Evolutionary conservation across 345 rosid species (phyloP).

Genomic region (Euphorbia pulcherrima): DNA sequence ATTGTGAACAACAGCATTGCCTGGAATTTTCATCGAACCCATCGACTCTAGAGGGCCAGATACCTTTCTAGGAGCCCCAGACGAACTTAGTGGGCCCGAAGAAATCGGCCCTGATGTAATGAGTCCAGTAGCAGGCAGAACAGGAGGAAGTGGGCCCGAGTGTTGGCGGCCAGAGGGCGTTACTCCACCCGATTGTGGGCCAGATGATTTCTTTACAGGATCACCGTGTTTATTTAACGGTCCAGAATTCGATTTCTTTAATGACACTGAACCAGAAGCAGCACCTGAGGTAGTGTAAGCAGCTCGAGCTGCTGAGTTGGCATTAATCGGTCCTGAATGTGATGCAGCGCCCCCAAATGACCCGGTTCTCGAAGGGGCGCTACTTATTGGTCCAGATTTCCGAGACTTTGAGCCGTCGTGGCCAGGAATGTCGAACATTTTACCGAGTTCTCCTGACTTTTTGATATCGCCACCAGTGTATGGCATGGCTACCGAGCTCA

Average conservation of each 20-base stretch:
- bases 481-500: constrained; percentile 89
- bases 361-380: constrained; percentile 78
- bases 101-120: constrained; percentile 91
- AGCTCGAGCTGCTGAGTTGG: constrained; percentile 71
- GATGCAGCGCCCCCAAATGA: constrained; percentile 79
- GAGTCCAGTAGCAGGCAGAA: constrained; percentile 87
- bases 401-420: constrained; percentile 63
- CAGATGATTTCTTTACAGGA: constrained; percentile 79
- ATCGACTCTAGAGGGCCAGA: constrained; percentile 89
- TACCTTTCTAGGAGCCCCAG: constrained; percentile 79
- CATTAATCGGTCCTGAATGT: constrained; percentile 80
- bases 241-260: constrained; percentile 92
- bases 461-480: constrained; percentile 94
- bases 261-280: constrained; percentile 66
- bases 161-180: constrained; percentile 76
- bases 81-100: constrained; percentile 76
- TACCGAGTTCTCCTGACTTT: constrained; percentile 88
- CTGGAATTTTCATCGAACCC: constrained; percentile 64
- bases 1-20: constrained; percentile 59
- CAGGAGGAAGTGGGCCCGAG: constrained; percentile 87
- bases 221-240: constrained; percentile 90
- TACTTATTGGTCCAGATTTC: constrained; percentile 89
- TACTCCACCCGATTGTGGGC: constrained; percentile 91
- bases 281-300: constrained; percentile 69
- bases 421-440: constrained; percentile 93